Base-by-base conservation (phyloP, 345 rosid genomes). In the Eutrema yunnanense region DNA sequence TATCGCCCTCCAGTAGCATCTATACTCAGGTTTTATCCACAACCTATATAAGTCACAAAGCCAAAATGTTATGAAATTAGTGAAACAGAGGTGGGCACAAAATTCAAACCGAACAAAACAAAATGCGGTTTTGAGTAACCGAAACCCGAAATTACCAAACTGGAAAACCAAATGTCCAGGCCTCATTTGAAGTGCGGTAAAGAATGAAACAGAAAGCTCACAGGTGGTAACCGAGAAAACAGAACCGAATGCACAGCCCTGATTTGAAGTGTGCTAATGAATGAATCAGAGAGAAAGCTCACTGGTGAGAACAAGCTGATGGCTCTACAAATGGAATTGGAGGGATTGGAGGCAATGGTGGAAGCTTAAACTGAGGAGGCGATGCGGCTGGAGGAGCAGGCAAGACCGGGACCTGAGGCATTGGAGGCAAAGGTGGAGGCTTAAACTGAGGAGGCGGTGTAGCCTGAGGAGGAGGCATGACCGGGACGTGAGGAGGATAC, bases 261-360 rank as follows among this genome's bases (percentile, higher is more conserved):
- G 5, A 11, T 9, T 36, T 53, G 30, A 61, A 61, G 22, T 19
- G 67, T 4, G 10, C 5, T 9, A 38, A 29, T 1, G 9, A 40
- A 69, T 14, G 72, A 7, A 0, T 53, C 5, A 37, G n/a, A 9
- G 36, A 49, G 54, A 26, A 51, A 55, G 81, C 96, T 88, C 84
- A 88, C 97, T 83, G 83, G 71, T 89, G 83, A 8, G 96, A 68
- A 70, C 97, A 95, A 36, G 96, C 96, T 6, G 97, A 89, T 65
- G 90, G 82, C 69, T 86, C 89, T 14, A 78, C 36, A 81, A 85
- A 87, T 6, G 88, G 88, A 50, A 80, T 12, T 4, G 90, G 89
- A 8, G 92, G 92, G 22, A 86, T 8, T 60, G 62, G 73, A 59
- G 89, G 88, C 73, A 83, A 30, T 6, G 88, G 83, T 22, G 96